Conservation (phyloP, 1,284 basidiomycete species). For the Naganishia liquefaciens region DNA sequence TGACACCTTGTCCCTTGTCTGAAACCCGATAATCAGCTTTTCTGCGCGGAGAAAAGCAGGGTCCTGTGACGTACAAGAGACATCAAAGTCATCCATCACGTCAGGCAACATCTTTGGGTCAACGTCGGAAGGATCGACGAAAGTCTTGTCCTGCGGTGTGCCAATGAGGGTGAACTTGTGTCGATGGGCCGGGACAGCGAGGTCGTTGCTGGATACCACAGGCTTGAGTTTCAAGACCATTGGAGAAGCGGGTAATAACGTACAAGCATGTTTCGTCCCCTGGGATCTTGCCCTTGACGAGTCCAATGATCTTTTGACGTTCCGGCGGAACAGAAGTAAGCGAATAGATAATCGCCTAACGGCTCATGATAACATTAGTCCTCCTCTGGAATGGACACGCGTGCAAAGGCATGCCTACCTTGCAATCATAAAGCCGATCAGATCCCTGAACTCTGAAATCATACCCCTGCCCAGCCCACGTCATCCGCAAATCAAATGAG, state of each 20-base stretch:
- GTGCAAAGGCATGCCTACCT: slow-evolving; percentile 9
- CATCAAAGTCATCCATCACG: slow-evolving; percentile 70
- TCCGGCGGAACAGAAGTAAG: slow-evolving; percentile 79
- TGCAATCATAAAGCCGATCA: slow-evolving; percentile 52
- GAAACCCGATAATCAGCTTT: not conserved
- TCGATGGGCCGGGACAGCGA: slow-evolving; percentile 60
- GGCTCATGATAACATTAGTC: no score
- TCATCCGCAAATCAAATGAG: slow-evolving; percentile 46
- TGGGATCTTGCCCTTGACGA: slow-evolving; percentile 72
- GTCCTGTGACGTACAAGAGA: slow-evolving; percentile 57
- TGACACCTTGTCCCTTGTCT: slow-evolving; percentile 57
- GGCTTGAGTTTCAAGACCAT: not conserved
- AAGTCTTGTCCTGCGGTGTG: slow-evolving; percentile 76
- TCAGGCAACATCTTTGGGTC: slow-evolving; percentile 32
- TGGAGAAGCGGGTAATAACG: slow-evolving; percentile 8
- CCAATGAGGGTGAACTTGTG: slow-evolving; percentile 78
- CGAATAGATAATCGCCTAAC: slow-evolving; percentile 59
- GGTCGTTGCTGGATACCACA: slow-evolving; percentile 56
- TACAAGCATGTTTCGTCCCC: slow-evolving; percentile 67
- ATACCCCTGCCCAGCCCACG: slow-evolving; percentile 46
- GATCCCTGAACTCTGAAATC: slow-evolving; percentile 44
- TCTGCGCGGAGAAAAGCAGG: not conserved
- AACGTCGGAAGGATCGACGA: slow-evolving; percentile 69
- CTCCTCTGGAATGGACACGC: no score
- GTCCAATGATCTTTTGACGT: slow-evolving; percentile 76